phyloP scores from a whole-genome alignment of 177 flowering plant species.

The Telopea speciosissima region DNA sequence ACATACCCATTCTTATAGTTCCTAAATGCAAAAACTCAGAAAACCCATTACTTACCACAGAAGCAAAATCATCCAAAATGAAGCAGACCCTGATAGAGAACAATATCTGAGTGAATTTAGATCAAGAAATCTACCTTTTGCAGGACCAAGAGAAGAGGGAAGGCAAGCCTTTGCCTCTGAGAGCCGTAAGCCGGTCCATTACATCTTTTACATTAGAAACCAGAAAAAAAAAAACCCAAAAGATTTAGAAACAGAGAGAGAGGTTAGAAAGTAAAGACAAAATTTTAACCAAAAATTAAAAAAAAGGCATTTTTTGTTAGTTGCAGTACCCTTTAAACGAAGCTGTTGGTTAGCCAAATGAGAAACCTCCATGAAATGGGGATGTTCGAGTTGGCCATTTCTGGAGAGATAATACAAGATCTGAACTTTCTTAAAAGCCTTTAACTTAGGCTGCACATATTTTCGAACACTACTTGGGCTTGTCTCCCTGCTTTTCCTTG shows the following conservation, averaged over 20 bases:
- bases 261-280: not conserved
- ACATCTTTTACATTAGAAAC: constrained; percentile 44
- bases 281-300: not conserved
- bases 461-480: constrained; percentile 47
- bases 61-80: not conserved
- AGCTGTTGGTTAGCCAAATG: constrained; percentile 48
- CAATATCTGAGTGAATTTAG: too few relatives aligned
- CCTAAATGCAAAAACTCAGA: constrained; percentile 26
- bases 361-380: constrained; percentile 75
- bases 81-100: not conserved
- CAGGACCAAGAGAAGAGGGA: constrained; percentile 91
- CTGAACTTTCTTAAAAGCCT: constrained; percentile 46
- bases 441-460: constrained; percentile 21
- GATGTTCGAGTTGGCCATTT: constrained; percentile 84
- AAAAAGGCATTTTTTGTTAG: not conserved
- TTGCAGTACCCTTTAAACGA: constrained; percentile 51
- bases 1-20: constrained; percentile 91
- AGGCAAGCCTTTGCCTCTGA: constrained; percentile 89
- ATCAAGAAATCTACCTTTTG: constrained; percentile 49
- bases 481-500: constrained; percentile 32
- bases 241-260: not conserved
- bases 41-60: not conserved
- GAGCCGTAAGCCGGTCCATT: constrained; percentile 50
- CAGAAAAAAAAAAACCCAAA: not conserved
- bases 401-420: constrained; percentile 71